phyloP scores from a whole-genome alignment of 768 basidiomycete species.

The Terana coerulea region DNA sequence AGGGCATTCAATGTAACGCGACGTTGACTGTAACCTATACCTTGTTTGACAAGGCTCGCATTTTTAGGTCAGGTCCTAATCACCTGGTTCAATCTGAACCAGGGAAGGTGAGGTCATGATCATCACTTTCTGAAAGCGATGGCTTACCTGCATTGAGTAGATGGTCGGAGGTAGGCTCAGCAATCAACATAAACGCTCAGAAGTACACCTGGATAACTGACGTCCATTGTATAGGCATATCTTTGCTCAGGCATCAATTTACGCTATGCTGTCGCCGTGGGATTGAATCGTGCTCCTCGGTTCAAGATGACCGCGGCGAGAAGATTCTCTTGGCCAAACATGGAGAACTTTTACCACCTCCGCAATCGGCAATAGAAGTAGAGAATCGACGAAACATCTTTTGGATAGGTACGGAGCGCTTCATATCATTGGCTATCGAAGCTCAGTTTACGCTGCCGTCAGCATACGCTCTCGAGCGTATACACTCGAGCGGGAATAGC shows the following conservation, averaged over 20 bases:
- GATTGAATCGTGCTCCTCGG: conserved; percentile 47
- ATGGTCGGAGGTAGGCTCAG: conserved; percentile 65
- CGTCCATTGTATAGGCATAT: conserved; percentile 65
- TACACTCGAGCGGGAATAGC: conserved; percentile 63
- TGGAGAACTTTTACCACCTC: conserved; percentile 53
- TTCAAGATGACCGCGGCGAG: conserved; percentile 35
- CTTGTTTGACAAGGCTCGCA: conserved; percentile 45
- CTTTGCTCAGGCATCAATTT: conserved; percentile 50
- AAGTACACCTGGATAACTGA: too few relatives aligned
- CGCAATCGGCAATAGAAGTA: conserved; percentile 60
- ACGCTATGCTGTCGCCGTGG: conserved; percentile 54
- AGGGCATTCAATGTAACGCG: conserved; percentile 57
- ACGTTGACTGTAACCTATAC: conserved; percentile 46
- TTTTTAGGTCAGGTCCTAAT: not conserved
- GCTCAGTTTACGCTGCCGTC: conserved; percentile 21
- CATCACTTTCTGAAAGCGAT: not conserved
- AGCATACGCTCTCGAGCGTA: conserved; percentile 65
- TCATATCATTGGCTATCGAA: too few relatives aligned
- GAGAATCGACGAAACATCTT: conserved; percentile 71
- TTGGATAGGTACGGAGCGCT: conserved; percentile 37
- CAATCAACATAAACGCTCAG: too few relatives aligned
- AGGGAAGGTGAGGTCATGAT: not conserved
- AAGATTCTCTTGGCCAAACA: conserved; percentile 41
- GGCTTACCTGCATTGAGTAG: conserved; percentile 17
- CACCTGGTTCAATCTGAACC: not conserved